Base-by-base conservation (phyloP, 1,284 basidiomycete genomes). In the Trichosporon inkin region DNA sequence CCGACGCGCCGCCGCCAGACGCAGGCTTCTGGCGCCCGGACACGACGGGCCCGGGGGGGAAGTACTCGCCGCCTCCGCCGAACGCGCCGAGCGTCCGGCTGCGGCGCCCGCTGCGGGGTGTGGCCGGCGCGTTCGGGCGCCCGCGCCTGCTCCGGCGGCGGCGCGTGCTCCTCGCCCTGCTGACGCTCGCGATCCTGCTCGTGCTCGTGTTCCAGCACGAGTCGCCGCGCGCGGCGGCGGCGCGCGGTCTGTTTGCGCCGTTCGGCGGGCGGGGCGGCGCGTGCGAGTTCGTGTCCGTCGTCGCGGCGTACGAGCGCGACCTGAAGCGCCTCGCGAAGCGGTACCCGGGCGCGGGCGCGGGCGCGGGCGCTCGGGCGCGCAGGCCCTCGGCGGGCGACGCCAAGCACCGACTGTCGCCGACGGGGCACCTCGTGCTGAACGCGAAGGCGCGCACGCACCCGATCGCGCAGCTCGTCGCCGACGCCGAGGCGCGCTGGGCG, bases 401-500 rank as follows among this genome's bases (percentile, higher is more conserved):
- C 22, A 41, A 58, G 24, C 55, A 24, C 49, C 22, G 55, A 22
- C 36, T 24, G 34, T n/a, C 14, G 6, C 60, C 70, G 3, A 74
- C 74, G 0, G 77, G 77, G 10, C 77, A 78, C 59, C 62, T 78
- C 10, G 56, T 76, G 22, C 56, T 76, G 38, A n/a, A 58, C 32
- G 62, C 68, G 40, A 53, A 63, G 10, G 62, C 66, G 8, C 59
- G 71, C 5, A 63, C 84, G 13, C 91, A 94, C 74, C 90, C 91
- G 2, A 92, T 93, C 64, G 83, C 88, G 0, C 78, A 79, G 53
- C 82, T 95, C 54, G 89, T 95, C 80, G 82, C 83, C 3, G 82
- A 89, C 0, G 92, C 90, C 0, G 89, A 92, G 71, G 78, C 78
- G 52, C 79, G 81, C 57, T 94, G 86, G 75, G 83, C 84, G 49